phyloP scores from a whole-genome alignment of 768 basidiomycete species.

The Amanita jacksonii region DNA sequence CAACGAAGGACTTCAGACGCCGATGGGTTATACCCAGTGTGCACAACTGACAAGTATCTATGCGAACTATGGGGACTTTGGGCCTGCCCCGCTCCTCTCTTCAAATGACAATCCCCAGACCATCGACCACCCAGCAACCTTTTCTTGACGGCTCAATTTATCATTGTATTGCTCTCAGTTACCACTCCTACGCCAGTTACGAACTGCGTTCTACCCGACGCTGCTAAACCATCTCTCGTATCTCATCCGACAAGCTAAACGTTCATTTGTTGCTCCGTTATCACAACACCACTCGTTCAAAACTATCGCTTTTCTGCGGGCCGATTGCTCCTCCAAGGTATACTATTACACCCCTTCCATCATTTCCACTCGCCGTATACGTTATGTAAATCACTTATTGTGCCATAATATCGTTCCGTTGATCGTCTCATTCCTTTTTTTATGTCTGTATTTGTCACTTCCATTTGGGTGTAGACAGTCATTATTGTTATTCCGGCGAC shows the following conservation, averaged over 20 bases:
- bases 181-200: too few species aligned
- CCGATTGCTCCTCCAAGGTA: not conserved
- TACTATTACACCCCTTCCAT: not conserved
- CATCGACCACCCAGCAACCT: not conserved
- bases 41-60: not conserved
- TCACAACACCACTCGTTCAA: too few species aligned
- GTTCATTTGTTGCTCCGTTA: too few species aligned
- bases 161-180: not conserved
- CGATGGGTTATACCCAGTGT: slow-evolving; percentile 7
- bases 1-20: slow-evolving; percentile 2
- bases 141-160: not conserved
- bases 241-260: too few species aligned
- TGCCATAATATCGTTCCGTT: slow-evolving; percentile 1
- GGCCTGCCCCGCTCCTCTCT: not conserved
- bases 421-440: not conserved
- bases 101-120: not conserved
- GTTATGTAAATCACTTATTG: slow-evolving; percentile 5
- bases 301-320: not conserved
- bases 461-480: not conserved
- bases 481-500: not conserved
- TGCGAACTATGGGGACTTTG: slow-evolving; percentile 2
- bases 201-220: too few species aligned
- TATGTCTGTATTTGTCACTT: not conserved
- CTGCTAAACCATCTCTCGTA: too few species aligned
- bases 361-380: not conserved